Evolutionary conservation across 352 stramenopile species (phyloP).

Genomic region (Aphanomyces stellatus): DNA sequence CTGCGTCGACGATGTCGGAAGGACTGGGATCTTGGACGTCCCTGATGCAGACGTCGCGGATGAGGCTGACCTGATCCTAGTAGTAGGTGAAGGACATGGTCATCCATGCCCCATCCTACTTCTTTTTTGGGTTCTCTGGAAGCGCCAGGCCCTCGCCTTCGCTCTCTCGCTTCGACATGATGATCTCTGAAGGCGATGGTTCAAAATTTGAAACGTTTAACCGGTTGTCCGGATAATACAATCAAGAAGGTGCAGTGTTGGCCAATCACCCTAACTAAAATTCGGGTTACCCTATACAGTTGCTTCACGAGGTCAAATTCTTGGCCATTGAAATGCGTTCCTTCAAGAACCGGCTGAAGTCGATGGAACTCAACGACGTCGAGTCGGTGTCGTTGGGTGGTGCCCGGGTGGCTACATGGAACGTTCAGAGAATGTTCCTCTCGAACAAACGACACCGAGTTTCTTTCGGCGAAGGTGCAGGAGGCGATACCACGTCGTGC

Average conservation of each 20-base stretch:
- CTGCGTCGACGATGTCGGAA: not conserved
- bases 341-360: conserved; percentile 16
- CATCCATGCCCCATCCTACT: not conserved
- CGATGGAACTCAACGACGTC: not conserved
- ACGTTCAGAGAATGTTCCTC: no score
- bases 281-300: not conserved
- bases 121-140: not conserved
- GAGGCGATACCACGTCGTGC: conserved; percentile 15
- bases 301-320: not conserved
- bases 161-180: not conserved
- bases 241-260: not conserved
- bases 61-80: not conserved
- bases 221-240: not conserved
- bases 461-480: conserved; percentile 4
- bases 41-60: not conserved
- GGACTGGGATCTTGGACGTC: conserved; percentile 6
- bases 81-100: not conserved
- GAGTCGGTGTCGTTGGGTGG: no score
- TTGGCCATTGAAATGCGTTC: conserved; percentile 7
- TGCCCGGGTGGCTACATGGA: no score
- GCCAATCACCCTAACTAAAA: not conserved
- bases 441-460: not conserved
- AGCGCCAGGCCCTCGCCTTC: not conserved
- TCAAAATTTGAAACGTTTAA: not conserved
- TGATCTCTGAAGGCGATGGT: no score